phyloP scores from a whole-genome alignment of 345 rosid species.

The Eutrema heterophyllum region DNA sequence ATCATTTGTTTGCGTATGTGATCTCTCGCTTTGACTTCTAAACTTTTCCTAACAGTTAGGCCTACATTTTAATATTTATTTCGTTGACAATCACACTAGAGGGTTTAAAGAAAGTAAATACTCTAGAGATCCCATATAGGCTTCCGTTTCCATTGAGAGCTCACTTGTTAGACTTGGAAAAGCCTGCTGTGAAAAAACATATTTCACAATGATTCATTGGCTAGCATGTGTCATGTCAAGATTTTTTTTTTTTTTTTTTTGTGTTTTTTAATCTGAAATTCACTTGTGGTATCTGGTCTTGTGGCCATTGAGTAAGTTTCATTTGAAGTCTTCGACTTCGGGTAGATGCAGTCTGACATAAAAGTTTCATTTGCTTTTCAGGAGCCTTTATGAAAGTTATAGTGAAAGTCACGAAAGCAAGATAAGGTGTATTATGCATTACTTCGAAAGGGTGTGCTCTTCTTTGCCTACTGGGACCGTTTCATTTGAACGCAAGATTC shows the following conservation, averaged over 20 bases:
- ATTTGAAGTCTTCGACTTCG: not conserved
- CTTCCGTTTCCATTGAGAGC: not conserved
- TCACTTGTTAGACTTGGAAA: not conserved
- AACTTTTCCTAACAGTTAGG: not conserved
- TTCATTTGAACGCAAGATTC: slow-evolving; percentile 87
- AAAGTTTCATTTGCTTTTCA: too few relatives aligned
- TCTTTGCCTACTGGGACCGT: slow-evolving; percentile 56
- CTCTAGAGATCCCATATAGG: not conserved
- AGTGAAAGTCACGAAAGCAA: slow-evolving; percentile 65
- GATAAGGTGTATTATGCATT: slow-evolving; percentile 67
- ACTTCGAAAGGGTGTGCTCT: slow-evolving; percentile 71
- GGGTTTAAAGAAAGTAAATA: not conserved
- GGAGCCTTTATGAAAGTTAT: slow-evolving; percentile 37
- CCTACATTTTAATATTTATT: not conserved
- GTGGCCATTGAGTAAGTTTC: not conserved
- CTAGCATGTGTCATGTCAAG: not conserved
- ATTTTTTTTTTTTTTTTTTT: too few relatives aligned
- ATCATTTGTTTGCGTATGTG: slow-evolving; percentile 76
- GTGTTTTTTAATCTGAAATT: not conserved
- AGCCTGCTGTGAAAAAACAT: not conserved
- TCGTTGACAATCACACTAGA: not conserved
- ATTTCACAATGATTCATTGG: not conserved
- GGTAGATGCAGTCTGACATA: not conserved
- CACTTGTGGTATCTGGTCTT: not conserved
- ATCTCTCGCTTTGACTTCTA: slow-evolving; percentile 31